Conservation (phyloP, 352 stramenopile genomes). For the Globisporangium viniferum region DNA sequence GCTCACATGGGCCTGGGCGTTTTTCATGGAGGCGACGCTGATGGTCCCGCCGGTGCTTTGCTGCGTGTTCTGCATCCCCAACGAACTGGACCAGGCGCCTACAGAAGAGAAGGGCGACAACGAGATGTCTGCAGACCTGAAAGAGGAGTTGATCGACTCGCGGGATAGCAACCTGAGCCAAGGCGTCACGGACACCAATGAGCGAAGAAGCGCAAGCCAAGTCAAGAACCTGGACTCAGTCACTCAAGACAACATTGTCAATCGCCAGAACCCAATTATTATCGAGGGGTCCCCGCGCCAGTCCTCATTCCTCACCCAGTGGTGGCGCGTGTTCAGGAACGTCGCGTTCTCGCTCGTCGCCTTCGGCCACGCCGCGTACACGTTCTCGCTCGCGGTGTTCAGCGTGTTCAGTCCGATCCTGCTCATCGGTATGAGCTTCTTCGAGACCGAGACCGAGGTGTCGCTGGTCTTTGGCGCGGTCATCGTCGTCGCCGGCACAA, state of each 20-base stretch:
- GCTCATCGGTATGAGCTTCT: conserved; percentile 86
- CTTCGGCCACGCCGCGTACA: conserved; percentile 84
- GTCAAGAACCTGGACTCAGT: conserved; percentile 7
- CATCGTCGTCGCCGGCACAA: conserved; percentile 75
- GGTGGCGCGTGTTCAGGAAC: conserved; percentile 62
- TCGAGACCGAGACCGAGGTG: conserved; percentile 77
- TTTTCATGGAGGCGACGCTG: conserved; percentile 81
- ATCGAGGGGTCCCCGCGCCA: no score
- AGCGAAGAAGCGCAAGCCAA: no score
- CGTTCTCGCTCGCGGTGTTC: conserved; percentile 84
- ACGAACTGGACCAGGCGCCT: conserved; percentile 52
- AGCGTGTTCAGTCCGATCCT: conserved; percentile 88
- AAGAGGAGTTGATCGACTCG: conserved; percentile 14
- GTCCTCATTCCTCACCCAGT: conserved; percentile 47
- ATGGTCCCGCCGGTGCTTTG: conserved; percentile 79
- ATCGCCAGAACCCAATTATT: conserved; percentile 6
- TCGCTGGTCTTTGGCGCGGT: conserved; percentile 84
- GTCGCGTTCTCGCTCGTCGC: conserved; percentile 76
- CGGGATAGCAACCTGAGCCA: background rate
- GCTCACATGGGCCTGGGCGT: conserved; percentile 79
- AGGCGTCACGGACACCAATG: no score
- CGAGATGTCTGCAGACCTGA: conserved; percentile 16
- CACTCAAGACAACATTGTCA: conserved; percentile 25
- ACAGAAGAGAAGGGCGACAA: conserved; percentile 12
- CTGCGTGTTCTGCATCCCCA: conserved; percentile 56